Evolutionary conservation across 2,329 filamentous ascomycete genomes (phyloP), one percentile per base, ranked within the genome.

Genomic region (Ophiostoma perfectum): DNA sequence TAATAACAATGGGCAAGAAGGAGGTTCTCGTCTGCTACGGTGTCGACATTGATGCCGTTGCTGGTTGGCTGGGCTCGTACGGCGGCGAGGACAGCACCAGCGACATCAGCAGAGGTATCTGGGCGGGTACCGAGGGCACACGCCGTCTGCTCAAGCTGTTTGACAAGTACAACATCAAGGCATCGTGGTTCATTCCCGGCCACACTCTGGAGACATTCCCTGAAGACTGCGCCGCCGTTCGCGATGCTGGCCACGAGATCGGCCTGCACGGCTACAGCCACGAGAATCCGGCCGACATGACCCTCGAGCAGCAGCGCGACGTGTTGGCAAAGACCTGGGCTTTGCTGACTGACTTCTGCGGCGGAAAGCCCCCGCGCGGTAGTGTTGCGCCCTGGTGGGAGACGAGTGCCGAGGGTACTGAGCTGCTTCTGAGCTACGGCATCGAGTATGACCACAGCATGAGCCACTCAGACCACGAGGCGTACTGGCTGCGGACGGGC

Each of bases 371-470:
- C 0, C 90, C 90, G 0, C 80, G 88, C 0, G 90, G 90, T 0
- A 88, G 84, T 52, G 90, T 92, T 0, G 90, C 89, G 0, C 90
- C 90, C 0, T 93, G 79, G 81, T 93, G 89, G 90, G 90, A 92
- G 74, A 87, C 85, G 0, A 88, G 84, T 70, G 83, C 85, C 71
- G 89, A 91, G 74, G 88, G 88, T 4, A 85, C 85, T 0, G 84
- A 90, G 71, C 77, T 90, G 16, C 78, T 90, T 73, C 80, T 90
- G 16, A 82, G 81, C 71, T 90, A 90, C 73, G 88, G 88, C 14
- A 86, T 90, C 70, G 87, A 89, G 72, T 90, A 90, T 73, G 88
- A 90, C 73, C 88, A 90, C 74, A 84, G 81, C 69, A 88, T 90
- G 84, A 83, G 80, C 65, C 86, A 89, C 74, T 80, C 90, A 66